Base-by-base conservation (phyloP, 1,284 basidiomycete genomes). In the Somion occarium region DNA sequence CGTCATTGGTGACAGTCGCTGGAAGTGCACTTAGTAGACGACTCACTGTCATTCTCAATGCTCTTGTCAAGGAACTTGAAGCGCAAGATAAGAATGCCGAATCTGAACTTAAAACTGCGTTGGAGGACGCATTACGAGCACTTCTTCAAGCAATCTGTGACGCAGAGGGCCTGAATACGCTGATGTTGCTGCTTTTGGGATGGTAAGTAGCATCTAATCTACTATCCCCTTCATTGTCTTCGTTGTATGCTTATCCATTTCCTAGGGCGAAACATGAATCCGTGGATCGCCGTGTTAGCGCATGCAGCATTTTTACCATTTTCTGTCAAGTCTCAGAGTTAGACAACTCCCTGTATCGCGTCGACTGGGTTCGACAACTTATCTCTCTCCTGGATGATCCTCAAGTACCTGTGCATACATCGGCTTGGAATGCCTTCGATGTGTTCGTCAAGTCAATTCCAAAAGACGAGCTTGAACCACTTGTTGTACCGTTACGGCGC, bases 321-420 rank as follows among this genome's bases (percentile, higher is more conserved):
- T 93, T 97, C 73, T 96, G 91, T 64, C 82, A 91, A 61, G 85
- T 82, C 49, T 88, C 88, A 3, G 79, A 85, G 43, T 71, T 91
- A 38, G 93, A 97, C 64, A 79, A 82, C 0, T 84, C 88, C 0
- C 67, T 93, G 15, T 99, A 98, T 68, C 83, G 90, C 15, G 75
- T 94, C 51, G 94, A 98, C 68, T 98, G 95, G 93, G 82, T 99
- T 53, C 86, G 95, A n/a, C 91, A 94, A 60, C 78, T 99, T 13
- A 75, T 99, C 2, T 82, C 91, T 0, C 72, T 92, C 3, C 76
- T 98, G 53, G 95, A 96, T 60, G 96, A 98, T 63, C 69, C 74
- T 5, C 78, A 85, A 54, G 73, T 82, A 1, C 66, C 73, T 0
- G 93, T 98, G 3, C 86, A 96, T 60, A 85, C 82, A 2, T 86